Conservation (phyloP, 2,329 filamentous ascomycete genomes). For the Zymoseptoria passerinii region DNA sequence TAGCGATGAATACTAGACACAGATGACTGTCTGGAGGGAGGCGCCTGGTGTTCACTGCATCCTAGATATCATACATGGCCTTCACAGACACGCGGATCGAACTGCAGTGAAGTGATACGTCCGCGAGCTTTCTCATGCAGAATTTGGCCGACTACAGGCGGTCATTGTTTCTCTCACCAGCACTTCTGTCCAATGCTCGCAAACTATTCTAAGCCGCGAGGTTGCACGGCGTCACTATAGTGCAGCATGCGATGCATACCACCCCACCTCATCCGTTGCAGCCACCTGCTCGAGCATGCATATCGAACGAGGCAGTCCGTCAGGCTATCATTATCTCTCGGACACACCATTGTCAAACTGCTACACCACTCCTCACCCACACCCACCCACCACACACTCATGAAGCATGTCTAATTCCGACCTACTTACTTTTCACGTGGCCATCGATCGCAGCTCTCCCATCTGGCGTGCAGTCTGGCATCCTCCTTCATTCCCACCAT, state of each 20-base stretch:
- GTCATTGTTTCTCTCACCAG: neutral
- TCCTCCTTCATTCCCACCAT: neutral
- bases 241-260: neutral
- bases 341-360: neutral
- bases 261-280: neutral
- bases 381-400: neutral
- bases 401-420: neutral
- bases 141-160: neutral
- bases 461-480: no score
- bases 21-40: neutral
- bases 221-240: neutral
- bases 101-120: neutral
- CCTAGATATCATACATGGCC: neutral
- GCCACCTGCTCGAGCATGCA: neutral
- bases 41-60: neutral
- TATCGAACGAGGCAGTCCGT: neutral
- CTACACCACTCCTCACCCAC: neutral
- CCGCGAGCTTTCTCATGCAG: neutral
- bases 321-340: no score
- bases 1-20: conserved; percentile 50
- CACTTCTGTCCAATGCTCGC: neutral
- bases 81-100: neutral
- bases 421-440: neutral
- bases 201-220: neutral
- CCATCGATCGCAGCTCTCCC: neutral